Evolutionary conservation across 306 rosid genomes (phyloP), one percentile per base, ranked within the genome.

Genomic region (Malus orientalis): DNA sequence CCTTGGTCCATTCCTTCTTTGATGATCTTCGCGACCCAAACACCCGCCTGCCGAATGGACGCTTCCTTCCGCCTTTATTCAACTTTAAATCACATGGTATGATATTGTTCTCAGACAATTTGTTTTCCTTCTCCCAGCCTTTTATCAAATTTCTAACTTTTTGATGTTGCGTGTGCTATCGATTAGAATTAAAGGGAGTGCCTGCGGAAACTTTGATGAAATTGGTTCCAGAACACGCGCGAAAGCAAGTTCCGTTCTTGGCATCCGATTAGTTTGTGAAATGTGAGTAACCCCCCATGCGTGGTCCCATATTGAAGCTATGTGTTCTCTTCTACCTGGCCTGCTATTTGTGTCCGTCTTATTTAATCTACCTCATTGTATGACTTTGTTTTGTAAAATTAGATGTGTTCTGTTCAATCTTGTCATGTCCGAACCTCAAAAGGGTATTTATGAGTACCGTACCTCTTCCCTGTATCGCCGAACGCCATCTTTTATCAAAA

Each of bases 1-100:
- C 97, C 55, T 84, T 94, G 85, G 92, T 73, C 66, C 98, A 94
- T 76, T 94, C 93, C 63, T 94, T 94, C 80, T 94, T 94, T n/a
- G 97, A 94, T 6, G 98, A 94, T 78, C 97, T 94, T 73, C 96
- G 98, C 30, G 98, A 91, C 78, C 86, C 84, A 7, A 90, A 83
- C 67, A 59, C 93, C 14, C 96, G 97, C 86, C 83, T 94, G 80
- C 98, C 98, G 12, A 94, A 92, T 81, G 97, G 98, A 49, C 96
- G 98, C 58, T 86, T 87, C 85, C 97, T 94, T 80, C 98, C 98
- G 30, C 98, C 98, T 4, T 83, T 94, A 69, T 91, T 91, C 83
- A 94, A 94, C 81, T 94, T 94, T 72, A 94, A 94, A 79, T 82
- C 97, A 61, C 97, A 94, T 32, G 98, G 98, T 94, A 89, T 54